Conservation (phyloP, 169 alveolate genomes). For the Plasmodium vivax region DNA sequence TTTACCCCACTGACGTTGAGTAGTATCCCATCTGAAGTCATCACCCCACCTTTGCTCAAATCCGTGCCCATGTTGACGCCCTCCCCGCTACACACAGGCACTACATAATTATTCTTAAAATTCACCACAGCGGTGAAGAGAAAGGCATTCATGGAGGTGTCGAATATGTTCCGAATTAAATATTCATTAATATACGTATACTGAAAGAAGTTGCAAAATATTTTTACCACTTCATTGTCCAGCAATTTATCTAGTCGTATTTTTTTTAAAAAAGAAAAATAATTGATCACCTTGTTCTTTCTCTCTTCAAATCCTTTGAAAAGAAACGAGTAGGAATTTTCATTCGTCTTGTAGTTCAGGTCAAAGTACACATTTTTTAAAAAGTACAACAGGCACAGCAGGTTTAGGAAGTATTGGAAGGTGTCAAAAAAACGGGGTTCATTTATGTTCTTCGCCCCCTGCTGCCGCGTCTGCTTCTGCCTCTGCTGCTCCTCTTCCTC, state of each 20-base stretch:
- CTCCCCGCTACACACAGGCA: neutral
- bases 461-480: neutral
- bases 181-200: constrained; percentile 60
- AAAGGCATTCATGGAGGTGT: constrained; percentile 20
- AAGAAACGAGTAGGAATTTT: constrained; percentile 64
- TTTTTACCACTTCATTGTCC: constrained; percentile 67
- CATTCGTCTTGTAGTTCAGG: constrained; percentile 55
- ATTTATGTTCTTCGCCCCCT: neutral
- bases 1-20: neutral
- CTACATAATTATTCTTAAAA: constrained; percentile 21
- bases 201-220: constrained; percentile 65
- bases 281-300: constrained; percentile 37
- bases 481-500: neutral
- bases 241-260: constrained; percentile 23
- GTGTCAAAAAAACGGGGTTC: constrained; percentile 39
- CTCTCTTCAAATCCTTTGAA: constrained; percentile 75
- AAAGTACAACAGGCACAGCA: constrained; percentile 50
- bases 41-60: neutral
- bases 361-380: constrained; percentile 65
- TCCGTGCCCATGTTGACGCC: neutral
- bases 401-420: constrained; percentile 41
- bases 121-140: constrained; percentile 39
- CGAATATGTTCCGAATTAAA: constrained; percentile 52
- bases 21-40: neutral
- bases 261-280: constrained; percentile 53